phyloP scores from a whole-genome alignment of 306 rosid species.

The Rosa multiflora region DNA sequence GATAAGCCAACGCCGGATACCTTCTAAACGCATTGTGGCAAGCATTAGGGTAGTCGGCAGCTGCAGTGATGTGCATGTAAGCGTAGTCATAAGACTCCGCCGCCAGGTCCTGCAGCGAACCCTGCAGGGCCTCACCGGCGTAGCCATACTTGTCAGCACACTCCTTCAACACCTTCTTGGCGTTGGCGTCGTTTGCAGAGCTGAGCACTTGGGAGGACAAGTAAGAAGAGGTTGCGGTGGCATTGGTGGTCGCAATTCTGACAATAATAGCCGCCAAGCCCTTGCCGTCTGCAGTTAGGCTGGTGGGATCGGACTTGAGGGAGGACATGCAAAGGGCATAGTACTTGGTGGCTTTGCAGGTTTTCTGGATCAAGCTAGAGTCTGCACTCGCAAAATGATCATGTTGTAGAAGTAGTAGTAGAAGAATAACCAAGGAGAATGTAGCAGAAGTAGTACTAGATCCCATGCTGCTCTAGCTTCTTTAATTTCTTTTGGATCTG shows the following conservation, averaged over 20 bases:
- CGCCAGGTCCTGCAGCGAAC: conserved; percentile 50
- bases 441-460: conserved; percentile 27
- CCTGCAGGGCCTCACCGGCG: conserved; percentile 67
- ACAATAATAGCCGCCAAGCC: conserved; percentile 71
- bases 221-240: conserved; percentile 69
- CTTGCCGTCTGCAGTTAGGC: conserved; percentile 60
- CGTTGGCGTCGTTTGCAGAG: conserved; percentile 26
- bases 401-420: conserved; percentile 21
- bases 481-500: not conserved
- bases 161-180: conserved; percentile 56
- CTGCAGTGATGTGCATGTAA: conserved; percentile 65
- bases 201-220: conserved; percentile 56
- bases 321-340: conserved; percentile 66
- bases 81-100: conserved; percentile 75
- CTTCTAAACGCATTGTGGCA: conserved; percentile 69
- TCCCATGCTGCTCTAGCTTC: conserved; percentile 24
- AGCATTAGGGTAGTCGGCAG: conserved; percentile 78
- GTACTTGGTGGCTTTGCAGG: conserved; percentile 75
- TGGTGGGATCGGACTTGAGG: conserved; percentile 62
- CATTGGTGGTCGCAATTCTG: conserved; percentile 58
- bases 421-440: conserved; percentile 22
- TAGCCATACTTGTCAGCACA: conserved; percentile 67
- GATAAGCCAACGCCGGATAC: conserved; percentile 49
- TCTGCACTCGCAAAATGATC: conserved; percentile 38
- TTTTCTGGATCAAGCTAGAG: conserved; percentile 57